A percentile compares a stretch with the other conserved stretches of the same genome.
Conservation (phyloP, 441 rosid species). For the Metrosideros polymorpha region DNA sequence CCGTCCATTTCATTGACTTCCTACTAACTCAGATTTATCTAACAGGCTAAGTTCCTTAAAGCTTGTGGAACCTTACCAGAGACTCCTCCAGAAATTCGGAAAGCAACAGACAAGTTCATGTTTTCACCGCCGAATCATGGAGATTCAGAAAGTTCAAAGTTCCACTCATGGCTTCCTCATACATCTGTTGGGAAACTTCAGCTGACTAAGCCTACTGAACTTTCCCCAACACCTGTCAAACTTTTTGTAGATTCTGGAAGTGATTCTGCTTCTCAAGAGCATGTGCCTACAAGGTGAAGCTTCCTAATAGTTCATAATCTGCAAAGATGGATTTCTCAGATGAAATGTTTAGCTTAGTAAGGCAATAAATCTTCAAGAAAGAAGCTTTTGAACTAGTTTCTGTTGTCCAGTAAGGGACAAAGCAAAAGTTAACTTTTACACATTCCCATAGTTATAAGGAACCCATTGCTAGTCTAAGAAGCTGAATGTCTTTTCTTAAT, state of each 20-base stretch:
- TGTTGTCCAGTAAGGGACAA: neutral
- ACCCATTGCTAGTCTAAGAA: neutral
- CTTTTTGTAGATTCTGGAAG: slow-evolving; percentile 28
- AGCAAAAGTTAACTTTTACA: neutral
- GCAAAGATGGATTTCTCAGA: neutral
- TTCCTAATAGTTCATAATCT: neutral
- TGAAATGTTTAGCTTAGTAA: neutral
- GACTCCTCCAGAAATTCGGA: slow-evolving; percentile 80
- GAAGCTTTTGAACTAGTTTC: neutral
- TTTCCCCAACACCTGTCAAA: slow-evolving; percentile 30
- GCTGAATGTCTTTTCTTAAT: neutral
- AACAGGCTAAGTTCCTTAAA: slow-evolving; percentile 84
- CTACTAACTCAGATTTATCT: neutral
- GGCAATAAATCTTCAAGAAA: neutral
- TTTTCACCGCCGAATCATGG: slow-evolving; percentile 25
- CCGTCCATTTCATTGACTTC: neutral
- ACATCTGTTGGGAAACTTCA: slow-evolving; percentile 28
- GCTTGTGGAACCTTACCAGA: slow-evolving; percentile 81
- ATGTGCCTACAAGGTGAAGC: slow-evolving; percentile 59
- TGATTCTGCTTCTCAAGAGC: slow-evolving; percentile 38
- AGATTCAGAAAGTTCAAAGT: slow-evolving; percentile 29
- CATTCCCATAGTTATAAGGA: neutral
- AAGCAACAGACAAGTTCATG: slow-evolving; percentile 36
- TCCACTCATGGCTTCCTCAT: slow-evolving; percentile 59
- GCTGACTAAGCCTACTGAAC: slow-evolving; percentile 24